Evolutionary conservation across 192 early-diverging fungal genomes (phyloP).

Genomic region (Coemansia brasiliensis): DNA sequence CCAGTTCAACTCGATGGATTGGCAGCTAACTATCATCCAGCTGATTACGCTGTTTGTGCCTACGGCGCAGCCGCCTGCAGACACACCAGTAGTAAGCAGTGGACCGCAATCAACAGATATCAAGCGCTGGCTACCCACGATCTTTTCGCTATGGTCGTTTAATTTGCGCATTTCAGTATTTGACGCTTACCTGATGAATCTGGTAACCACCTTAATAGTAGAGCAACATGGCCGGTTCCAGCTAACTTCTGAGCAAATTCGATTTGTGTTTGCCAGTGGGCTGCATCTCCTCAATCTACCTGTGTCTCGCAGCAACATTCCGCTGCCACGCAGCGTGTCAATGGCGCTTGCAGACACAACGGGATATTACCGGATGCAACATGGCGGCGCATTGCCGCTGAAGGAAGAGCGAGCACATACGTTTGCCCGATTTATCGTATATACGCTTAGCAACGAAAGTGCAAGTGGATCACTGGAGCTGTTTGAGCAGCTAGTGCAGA

Average conservation of each 20-base stretch:
- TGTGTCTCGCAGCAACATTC: constrained; percentile 14
- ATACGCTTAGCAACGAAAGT: constrained; percentile 64
- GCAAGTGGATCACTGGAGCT: constrained; percentile 59
- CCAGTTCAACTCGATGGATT: constrained; percentile 67
- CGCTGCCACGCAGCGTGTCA: constrained; percentile 23
- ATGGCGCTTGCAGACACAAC: constrained; percentile 29
- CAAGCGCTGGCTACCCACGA: constrained; percentile 72
- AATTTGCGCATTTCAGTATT: constrained; percentile 60
- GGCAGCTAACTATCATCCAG: constrained; percentile 59
- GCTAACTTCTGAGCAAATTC: constrained; percentile 43
- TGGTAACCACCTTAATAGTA: constrained; percentile 69
- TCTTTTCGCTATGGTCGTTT: constrained; percentile 83
- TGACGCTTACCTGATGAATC: constrained; percentile 69
- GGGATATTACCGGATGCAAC: constrained; percentile 36
- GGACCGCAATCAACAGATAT: constrained; percentile 35
- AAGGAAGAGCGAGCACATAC: constrained; percentile 47
- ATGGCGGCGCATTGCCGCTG: constrained; percentile 29
- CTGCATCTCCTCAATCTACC: constrained; percentile 52
- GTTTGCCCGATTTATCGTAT: constrained; percentile 79
- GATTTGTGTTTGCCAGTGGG: constrained; percentile 52
- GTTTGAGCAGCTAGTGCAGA: constrained; percentile 75
- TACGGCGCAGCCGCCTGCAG: constrained; percentile 19
- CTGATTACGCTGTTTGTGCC: constrained; percentile 72
- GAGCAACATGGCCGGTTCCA: constrained; percentile 36
- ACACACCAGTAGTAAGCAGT: constrained; percentile 7